phyloP scores from a whole-genome alignment of 2,329 filamentous ascomycete species.

The Microcera coccophila region DNA sequence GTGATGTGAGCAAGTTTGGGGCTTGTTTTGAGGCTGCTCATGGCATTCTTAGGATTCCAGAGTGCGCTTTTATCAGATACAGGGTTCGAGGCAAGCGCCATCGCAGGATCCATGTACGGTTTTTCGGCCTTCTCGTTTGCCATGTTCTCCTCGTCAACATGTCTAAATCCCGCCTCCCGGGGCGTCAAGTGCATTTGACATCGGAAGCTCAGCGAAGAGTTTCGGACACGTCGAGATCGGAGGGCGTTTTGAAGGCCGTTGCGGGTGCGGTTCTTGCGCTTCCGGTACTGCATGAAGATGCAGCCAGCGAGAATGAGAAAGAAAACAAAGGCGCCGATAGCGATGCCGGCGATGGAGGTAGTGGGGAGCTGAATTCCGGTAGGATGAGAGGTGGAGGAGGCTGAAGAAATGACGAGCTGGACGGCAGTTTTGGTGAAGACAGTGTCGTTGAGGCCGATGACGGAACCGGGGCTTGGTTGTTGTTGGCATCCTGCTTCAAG shows the following conservation, averaged over 20 bases:
- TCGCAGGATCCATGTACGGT: slow-evolving; percentile 9
- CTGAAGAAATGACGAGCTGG: slow-evolving; percentile 32
- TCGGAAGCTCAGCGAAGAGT: slow-evolving; percentile 48
- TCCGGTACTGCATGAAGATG: slow-evolving; percentile 44
- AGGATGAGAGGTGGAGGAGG: slow-evolving; percentile 8
- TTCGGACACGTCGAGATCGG: slow-evolving; percentile 8
- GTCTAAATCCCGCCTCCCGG: slow-evolving; percentile 16
- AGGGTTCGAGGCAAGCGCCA: slow-evolving; percentile 14
- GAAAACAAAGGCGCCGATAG: slow-evolving; percentile 36
- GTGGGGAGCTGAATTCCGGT: slow-evolving; percentile 30
- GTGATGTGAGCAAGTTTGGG: slow-evolving; percentile 17
- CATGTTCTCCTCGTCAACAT: slow-evolving; percentile 11
- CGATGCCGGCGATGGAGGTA: slow-evolving; percentile 43
- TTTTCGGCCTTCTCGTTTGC: slow-evolving; percentile 23
- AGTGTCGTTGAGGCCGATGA: slow-evolving; percentile 42
- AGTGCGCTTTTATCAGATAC: not conserved
- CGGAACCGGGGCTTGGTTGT: slow-evolving; percentile 35
- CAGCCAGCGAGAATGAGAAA: slow-evolving; percentile 38
- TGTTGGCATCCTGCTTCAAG: slow-evolving; percentile 51
- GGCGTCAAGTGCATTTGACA: slow-evolving; percentile 42
- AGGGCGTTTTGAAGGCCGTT: too few relatives aligned
- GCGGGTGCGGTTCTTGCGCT: slow-evolving; percentile 37
- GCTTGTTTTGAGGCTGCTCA: slow-evolving; percentile 2
- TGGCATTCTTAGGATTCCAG: slow-evolving; percentile 10
- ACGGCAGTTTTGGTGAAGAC: slow-evolving; percentile 39